Conservation (phyloP, 306 rosid genomes). For the Ormosia semicastrata region DNA sequence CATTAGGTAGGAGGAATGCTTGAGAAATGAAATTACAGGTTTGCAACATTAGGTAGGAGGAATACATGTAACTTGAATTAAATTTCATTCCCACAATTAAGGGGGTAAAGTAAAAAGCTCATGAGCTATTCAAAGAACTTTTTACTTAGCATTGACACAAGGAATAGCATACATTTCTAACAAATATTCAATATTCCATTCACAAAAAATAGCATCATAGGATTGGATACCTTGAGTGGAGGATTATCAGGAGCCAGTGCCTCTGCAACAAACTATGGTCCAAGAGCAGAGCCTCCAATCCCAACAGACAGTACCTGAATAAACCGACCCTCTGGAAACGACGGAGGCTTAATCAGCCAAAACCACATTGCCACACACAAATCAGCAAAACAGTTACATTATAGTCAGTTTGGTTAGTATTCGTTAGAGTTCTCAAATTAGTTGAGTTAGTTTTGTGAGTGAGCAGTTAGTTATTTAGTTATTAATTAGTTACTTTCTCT, state of each 20-base stretch:
- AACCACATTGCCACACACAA: not conserved
- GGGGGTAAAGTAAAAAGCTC: too few relatives aligned
- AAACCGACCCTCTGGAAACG: conserved; percentile 66
- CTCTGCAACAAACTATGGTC: conserved; percentile 98
- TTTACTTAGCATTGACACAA: not conserved
- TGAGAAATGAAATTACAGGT: not conserved
- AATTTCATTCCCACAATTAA: not conserved
- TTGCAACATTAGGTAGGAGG: not conserved
- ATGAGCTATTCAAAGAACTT: not conserved
- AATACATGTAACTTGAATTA: not conserved
- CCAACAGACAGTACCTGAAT: conserved; percentile 86
- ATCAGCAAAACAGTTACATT: not conserved
- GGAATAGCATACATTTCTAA: not conserved
- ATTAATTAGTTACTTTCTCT: too few relatives aligned
- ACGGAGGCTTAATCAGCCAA: conserved; percentile 86
- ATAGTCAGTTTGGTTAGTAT: too few relatives aligned
- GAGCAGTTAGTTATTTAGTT: conserved; percentile 39
- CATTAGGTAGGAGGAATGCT: not conserved
- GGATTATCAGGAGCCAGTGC: conserved; percentile 98
- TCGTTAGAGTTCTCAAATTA: too few relatives aligned
- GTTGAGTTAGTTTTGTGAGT: not conserved
- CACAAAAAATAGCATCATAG: not conserved
- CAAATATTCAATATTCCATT: not conserved
- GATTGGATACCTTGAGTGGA: conserved; percentile 73
- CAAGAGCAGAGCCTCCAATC: conserved; percentile 97